Percentiles rank a stretch among this genome's conserved stretches.
Conservation (phyloP, 192 early-diverging fungal genomes). For the Umbelopsis sp. region DNA sequence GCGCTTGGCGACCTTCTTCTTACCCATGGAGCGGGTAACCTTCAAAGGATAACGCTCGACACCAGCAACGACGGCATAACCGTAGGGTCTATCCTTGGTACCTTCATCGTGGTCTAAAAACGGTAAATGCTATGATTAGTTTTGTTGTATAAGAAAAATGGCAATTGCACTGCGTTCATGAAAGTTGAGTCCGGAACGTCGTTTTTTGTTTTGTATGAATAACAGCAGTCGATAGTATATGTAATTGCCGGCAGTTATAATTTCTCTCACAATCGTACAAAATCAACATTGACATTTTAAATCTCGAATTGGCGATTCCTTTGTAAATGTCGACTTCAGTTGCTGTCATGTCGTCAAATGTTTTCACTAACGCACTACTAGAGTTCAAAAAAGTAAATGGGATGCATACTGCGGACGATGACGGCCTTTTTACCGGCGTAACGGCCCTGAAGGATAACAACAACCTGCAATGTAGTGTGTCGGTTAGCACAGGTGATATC, state of each 20-base stretch:
- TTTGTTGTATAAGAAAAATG: not conserved
- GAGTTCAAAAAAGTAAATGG: constrained; percentile 33
- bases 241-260: no score
- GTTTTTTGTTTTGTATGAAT: not conserved
- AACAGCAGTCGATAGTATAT: no score
- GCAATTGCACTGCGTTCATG: no score
- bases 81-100: constrained; percentile 95
- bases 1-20: constrained; percentile 94
- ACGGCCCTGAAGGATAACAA: constrained; percentile 96
- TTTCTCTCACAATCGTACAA: no score
- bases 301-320: constrained; percentile 1
- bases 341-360: not conserved
- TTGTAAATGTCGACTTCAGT: not conserved
- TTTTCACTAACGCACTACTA: not conserved
- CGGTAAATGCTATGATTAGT: constrained; percentile 19
- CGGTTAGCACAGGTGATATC: not conserved
- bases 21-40: constrained; percentile 94
- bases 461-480: constrained; percentile 67
- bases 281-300: no score
- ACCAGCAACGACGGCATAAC: constrained; percentile 98
- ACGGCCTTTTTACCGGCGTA: constrained; percentile 99
- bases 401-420: constrained; percentile 81
- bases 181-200: not conserved
- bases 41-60: constrained; percentile 97
- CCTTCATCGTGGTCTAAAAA: constrained; percentile 87